Evolutionary conservation across 805 yeast species (phyloP).

Genomic region (Debaryomyces castellii): DNA sequence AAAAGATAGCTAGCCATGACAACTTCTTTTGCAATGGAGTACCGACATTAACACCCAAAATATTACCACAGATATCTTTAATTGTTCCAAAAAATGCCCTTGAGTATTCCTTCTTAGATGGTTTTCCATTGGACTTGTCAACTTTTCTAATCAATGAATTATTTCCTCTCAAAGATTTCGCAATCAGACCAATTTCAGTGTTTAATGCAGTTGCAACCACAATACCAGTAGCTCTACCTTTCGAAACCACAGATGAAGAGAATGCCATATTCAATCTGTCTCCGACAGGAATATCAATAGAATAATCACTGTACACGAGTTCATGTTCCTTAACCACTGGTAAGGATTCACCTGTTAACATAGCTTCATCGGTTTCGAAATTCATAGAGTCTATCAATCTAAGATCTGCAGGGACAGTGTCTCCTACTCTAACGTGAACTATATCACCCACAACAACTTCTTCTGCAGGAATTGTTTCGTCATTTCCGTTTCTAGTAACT

Average conservation of each 20-base stretch:
- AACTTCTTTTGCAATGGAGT: slow-evolving; percentile 48
- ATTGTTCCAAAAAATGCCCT: slow-evolving; percentile 35
- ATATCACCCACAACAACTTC: slow-evolving; percentile 48
- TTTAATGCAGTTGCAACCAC: slow-evolving; percentile 36
- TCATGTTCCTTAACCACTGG: slow-evolving; percentile 34
- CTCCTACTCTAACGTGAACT: slow-evolving; percentile 40
- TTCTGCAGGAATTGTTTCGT: slow-evolving; percentile 34
- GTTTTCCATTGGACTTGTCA: slow-evolving; percentile 39
- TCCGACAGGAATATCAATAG: slow-evolving; percentile 35
- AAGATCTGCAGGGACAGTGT: slow-evolving; percentile 44
- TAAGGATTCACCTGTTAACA: slow-evolving; percentile 41
- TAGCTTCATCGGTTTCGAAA: slow-evolving; percentile 44
- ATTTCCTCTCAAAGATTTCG: slow-evolving; percentile 27
- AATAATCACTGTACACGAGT: slow-evolving; percentile 36
- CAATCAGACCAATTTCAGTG: slow-evolving; percentile 45
- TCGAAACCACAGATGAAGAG: slow-evolving; percentile 38
- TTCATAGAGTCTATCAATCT: slow-evolving; percentile 34
- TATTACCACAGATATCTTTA: slow-evolving; percentile 42
- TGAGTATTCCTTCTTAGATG: slow-evolving; percentile 35
- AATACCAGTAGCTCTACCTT: slow-evolving; percentile 43
- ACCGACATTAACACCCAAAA: slow-evolving; percentile 47
- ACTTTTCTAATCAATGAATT: slow-evolving; percentile 24
- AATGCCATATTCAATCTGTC: slow-evolving; percentile 35
- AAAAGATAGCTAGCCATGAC: slow-evolving; percentile 49
- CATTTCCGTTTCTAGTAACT: slow-evolving; percentile 43